Conservation (phyloP, 2,329 filamentous ascomycete species). For the Fusarium poae region DNA sequence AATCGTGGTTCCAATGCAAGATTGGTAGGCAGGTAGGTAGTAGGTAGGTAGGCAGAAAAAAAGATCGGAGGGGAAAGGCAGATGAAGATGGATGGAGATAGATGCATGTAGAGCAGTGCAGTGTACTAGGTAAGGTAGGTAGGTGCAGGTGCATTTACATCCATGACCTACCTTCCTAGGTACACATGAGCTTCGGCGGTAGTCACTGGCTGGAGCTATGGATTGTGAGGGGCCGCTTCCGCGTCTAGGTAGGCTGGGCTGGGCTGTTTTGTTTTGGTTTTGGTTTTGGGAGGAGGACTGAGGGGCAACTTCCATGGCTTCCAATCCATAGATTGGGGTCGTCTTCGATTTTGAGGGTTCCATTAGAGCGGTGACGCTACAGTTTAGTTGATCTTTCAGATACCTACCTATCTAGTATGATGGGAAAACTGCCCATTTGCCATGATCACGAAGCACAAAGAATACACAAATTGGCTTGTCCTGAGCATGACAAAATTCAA, state of each 20-base stretch:
- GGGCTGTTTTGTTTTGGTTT: slow-evolving; percentile 1
- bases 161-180: neutral
- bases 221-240: slow-evolving; percentile 39
- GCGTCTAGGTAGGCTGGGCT: slow-evolving; percentile 2
- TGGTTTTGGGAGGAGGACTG: neutral
- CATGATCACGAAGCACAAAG: slow-evolving; percentile 9
- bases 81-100: slow-evolving; percentile 40
- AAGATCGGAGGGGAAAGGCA: slow-evolving; percentile 23
- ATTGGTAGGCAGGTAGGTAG: slow-evolving; percentile 31
- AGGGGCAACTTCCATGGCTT: slow-evolving; percentile 1
- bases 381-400: neutral
- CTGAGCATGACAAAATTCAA: neutral
- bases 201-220: slow-evolving; percentile 33
- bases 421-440: neutral
- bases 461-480: neutral
- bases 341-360: neutral
- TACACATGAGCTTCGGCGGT: slow-evolving; percentile 23
- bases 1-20: slow-evolving; percentile 16
- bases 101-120: slow-evolving; percentile 9
- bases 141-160: slow-evolving; percentile 17
- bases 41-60: slow-evolving; percentile 29
- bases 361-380: slow-evolving; percentile 5
- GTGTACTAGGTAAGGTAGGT: neutral
- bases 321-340: neutral
- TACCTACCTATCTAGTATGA: too few species aligned